Conservation (phyloP, 192 early-diverging fungal species). For the Umbelopsis sp. region DNA sequence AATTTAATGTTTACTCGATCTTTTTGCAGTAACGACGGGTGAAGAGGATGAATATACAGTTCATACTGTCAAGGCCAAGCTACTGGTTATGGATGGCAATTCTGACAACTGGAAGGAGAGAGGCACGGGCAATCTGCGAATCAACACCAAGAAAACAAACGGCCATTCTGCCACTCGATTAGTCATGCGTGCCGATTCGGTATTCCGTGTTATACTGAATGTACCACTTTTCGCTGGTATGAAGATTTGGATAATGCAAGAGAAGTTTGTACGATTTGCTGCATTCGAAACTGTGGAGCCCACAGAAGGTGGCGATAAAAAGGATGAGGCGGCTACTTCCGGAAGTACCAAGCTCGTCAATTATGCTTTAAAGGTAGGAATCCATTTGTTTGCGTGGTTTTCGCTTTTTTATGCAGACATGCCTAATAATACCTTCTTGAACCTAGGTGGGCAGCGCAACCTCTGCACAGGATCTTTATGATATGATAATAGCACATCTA, state of each 20-base stretch:
- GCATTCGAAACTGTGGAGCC: slow-evolving; percentile 34
- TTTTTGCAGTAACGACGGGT: slow-evolving; percentile 37
- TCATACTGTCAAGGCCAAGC: slow-evolving; percentile 39
- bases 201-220: slow-evolving; percentile 46
- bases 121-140: slow-evolving; percentile 40
- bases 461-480: slow-evolving; percentile 27
- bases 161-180: slow-evolving; percentile 21
- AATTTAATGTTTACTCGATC: not conserved
- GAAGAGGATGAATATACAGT: slow-evolving; percentile 45
- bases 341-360: slow-evolving; percentile 20
- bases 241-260: slow-evolving; percentile 38
- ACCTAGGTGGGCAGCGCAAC: slow-evolving; percentile 10
- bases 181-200: slow-evolving; percentile 48
- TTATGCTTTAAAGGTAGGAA: slow-evolving; percentile 31
- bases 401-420: not conserved
- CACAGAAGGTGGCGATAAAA: not conserved
- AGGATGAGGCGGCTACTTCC: slow-evolving; percentile 3
- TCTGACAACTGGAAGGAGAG: slow-evolving; percentile 40
- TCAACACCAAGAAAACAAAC: slow-evolving; percentile 28
- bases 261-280: slow-evolving; percentile 41
- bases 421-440: not conserved
- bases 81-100: slow-evolving; percentile 34
- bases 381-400: not conserved
- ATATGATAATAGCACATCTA: slow-evolving; percentile 21
- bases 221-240: slow-evolving; percentile 38